A percentile compares a stretch with the other conserved stretches of the same genome.
phyloP scores from a whole-genome alignment of 2,329 filamentous ascomycete species.

The Scedosporium aurantiacum region DNA sequence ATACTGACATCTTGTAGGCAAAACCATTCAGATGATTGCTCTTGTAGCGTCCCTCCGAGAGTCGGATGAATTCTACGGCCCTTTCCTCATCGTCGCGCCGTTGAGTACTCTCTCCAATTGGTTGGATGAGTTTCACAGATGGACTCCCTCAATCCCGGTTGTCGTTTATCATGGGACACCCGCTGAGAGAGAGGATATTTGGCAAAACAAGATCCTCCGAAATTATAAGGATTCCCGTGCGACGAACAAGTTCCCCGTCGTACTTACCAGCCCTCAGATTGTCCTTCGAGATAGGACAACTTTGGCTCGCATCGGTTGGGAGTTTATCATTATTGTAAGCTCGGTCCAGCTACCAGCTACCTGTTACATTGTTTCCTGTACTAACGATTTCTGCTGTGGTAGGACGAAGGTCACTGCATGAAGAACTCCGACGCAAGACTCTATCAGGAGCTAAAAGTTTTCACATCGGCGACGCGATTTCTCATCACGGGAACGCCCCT shows the following conservation, averaged over 20 bases:
- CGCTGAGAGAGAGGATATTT: slow-evolving; percentile 63
- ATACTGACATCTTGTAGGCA: slow-evolving; percentile 39
- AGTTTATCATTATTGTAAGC: slow-evolving; percentile 85
- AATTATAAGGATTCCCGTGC: slow-evolving; percentile 45
- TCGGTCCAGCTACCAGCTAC: no score
- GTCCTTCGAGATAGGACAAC: slow-evolving; percentile 81
- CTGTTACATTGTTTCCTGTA: not conserved
- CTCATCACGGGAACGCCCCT: slow-evolving; percentile 91
- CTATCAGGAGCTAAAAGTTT: slow-evolving; percentile 78
- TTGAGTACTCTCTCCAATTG: slow-evolving; percentile 90
- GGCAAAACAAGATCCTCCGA: slow-evolving; percentile 58
- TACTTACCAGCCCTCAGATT: slow-evolving; percentile 94
- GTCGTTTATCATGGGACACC: slow-evolving; percentile 85
- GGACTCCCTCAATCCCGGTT: slow-evolving; percentile 81
- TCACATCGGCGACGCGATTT: slow-evolving; percentile 79
- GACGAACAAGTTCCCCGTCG: slow-evolving; percentile 66
- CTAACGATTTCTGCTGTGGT: slow-evolving; percentile 9
- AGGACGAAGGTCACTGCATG: slow-evolving; percentile 93
- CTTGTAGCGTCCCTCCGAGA: slow-evolving; percentile 81
- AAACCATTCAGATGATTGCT: slow-evolving; percentile 85
- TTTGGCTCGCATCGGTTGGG: slow-evolving; percentile 79
- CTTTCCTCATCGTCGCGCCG: slow-evolving; percentile 82
- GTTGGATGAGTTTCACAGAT: slow-evolving; percentile 86
- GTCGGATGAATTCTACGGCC: slow-evolving; percentile 70
- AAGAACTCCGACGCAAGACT: slow-evolving; percentile 94